phyloP scores from a whole-genome alignment of 2,329 filamentous ascomycete genomes.

The Fusarium beomiforme region DNA sequence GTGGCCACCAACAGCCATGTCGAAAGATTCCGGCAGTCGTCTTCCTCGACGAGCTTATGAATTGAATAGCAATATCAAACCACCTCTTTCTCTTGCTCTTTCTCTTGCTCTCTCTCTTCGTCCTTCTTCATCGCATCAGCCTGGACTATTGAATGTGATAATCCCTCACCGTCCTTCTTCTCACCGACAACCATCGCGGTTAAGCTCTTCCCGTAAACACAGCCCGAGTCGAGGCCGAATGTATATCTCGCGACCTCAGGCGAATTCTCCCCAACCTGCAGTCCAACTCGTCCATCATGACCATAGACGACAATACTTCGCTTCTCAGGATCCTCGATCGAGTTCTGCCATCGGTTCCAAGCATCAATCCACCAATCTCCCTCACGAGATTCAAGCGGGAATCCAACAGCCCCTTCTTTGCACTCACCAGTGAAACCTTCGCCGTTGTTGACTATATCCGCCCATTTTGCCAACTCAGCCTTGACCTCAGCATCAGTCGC shows the following conservation, averaged over 20 bases:
- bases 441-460: background rate
- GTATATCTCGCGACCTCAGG: conserved; percentile 62
- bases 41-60: too few species aligned
- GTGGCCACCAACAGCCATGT: background rate
- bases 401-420: background rate
- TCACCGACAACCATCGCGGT: conserved; percentile 26
- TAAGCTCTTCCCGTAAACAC: conserved; percentile 67
- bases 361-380: conserved; percentile 30
- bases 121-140: conserved; percentile 2
- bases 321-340: conserved; percentile 12
- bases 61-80: background rate
- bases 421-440: background rate
- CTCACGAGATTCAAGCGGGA: conserved; percentile 25
- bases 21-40: background rate
- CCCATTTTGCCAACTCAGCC: background rate
- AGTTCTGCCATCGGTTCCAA: conserved; percentile 32
- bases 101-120: background rate
- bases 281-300: conserved; percentile 78
- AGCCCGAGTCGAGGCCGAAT: conserved; percentile 84
- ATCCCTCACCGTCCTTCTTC: background rate
- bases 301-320: conserved; percentile 80
- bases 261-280: conserved; percentile 53
- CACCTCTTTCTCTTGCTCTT: background rate
- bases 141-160: conserved; percentile 25
- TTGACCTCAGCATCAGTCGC: background rate